Evolutionary conservation across 1,139 yeast species (phyloP), one percentile per base, ranked within the genome.

Genomic region (Kluyveromyces marxianus): DNA sequence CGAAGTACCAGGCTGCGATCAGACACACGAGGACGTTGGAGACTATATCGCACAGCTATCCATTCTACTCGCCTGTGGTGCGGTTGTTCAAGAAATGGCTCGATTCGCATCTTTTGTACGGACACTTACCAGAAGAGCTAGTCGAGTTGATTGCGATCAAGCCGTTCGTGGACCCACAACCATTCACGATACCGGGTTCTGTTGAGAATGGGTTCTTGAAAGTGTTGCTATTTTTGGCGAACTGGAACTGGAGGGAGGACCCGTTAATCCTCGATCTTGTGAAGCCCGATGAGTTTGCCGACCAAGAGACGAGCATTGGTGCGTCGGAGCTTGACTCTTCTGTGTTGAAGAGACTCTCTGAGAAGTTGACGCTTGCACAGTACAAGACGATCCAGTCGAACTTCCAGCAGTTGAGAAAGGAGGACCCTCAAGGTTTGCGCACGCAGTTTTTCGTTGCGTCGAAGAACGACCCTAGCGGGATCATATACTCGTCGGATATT

Each of bases 211-310:
- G 96, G 10, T 88, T 92, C 59, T 70, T 86, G 50, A 82, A 94
- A 50, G 75, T 83, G 25, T 65, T 94, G 39, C 73, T 76, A 44
- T 86, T 83, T 58, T 66, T 92, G 39, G 76, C 95, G 14, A 68
- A 69, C 37, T 94, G 98, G 98, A 90, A 92, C 63, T 92, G 98
- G 98, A 82, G 79, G 57, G 95, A 85, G 53, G 89, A 83, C 42
- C 84, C 96, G 1, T 68, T 92, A 52, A 76, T 90, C 47, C 69
- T 92, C 53, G 96, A 90, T 59, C 69, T 87, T 54, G 81, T 79
- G 48, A 72, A 72, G 46, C 73, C 74, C 28, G 65, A 60, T 27
- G 73, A 72, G 33, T 68, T 66, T 37, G 65, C 65, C 0, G 48
- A 48, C 10, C 44, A 54, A 6, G 69, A 65, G 32, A 68, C 65